Base-by-base conservation (phyloP, 2,329 filamentous ascomycete genomes). In the Orbilia ellipsospora region DNA sequence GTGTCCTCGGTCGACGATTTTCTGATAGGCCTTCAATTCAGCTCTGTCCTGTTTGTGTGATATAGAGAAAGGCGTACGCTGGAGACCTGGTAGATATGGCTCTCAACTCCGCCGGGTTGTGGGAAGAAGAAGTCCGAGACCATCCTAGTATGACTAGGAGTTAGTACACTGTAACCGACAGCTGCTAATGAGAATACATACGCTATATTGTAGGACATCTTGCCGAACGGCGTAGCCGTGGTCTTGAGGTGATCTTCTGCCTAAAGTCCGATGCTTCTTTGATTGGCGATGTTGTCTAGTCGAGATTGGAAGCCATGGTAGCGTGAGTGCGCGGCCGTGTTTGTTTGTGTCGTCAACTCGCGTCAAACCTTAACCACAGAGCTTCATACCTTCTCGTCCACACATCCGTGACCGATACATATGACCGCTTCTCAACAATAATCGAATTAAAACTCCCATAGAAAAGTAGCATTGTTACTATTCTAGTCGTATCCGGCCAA, bases 51-150 rank as follows among this genome's bases (percentile, higher is more conserved):
- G 12, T 8, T 13, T 16, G 8, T 7, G n/a, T 5, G 16, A 2
- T 20, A 73, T 12, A 57, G 16, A 18, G 42, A 66, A 48, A 15
- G 20, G 74, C 84, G 77, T 82, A 88, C 87, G 69, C 91, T 92
- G 36, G 94, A 95, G 48, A 99, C 86, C 83, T 99, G 95, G 85
- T 99, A 99, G 80, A 99, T 98, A 84, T 99, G 95, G 83, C 93
- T 96, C 85, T 99, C 95, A 78, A 99, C 89, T 80, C 95, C 95
- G 81, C 95, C 94, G 62, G 95, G 94, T 81, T 98, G 94, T 13
- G 95, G 95, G 82, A 96, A 99, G 89, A 99, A 99, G 87, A 96
- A 97, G 86, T 99, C 95, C 87, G 94, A 94, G 82, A 97, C 92
- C 95, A 99, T 99, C 73, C 88, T 89, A 78, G 36, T 12, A 68